Evolutionary conservation across 208 protist species (phyloP).

Genomic region (Herpetomonas tarakana): DNA sequence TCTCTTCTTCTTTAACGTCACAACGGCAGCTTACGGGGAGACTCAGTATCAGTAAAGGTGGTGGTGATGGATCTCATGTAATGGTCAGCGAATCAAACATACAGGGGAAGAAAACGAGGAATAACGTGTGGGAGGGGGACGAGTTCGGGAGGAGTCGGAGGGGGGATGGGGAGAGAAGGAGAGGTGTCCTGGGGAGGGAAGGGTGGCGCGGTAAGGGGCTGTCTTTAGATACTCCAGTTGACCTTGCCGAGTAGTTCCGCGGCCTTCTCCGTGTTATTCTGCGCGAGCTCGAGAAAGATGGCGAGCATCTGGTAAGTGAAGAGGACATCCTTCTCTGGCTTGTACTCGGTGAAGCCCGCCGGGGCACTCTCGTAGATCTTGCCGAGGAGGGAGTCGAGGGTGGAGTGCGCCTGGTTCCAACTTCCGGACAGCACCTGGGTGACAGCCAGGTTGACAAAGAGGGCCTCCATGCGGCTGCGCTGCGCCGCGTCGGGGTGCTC

Average conservation of each 20-base stretch:
- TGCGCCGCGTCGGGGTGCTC: slow-evolving; percentile 63
- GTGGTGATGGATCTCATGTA: too few relatives aligned
- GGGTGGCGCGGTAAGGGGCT: background rate
- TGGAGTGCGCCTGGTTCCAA: slow-evolving; percentile 79
- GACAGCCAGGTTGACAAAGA: slow-evolving; percentile 81
- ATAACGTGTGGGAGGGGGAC: background rate
- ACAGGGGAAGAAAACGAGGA: background rate
- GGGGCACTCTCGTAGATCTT: slow-evolving; percentile 68
- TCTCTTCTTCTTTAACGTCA: background rate
- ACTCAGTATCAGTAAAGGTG: too few relatives aligned
- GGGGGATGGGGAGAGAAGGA: background rate
- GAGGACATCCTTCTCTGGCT: slow-evolving; percentile 52
- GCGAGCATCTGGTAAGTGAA: slow-evolving; percentile 76
- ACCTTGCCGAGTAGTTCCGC: slow-evolving; percentile 65
- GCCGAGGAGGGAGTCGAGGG: slow-evolving; percentile 75
- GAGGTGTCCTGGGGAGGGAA: background rate
- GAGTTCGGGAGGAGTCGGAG: background rate
- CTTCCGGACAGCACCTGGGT: slow-evolving; percentile 79
- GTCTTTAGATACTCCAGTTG: slow-evolving; percentile 50
- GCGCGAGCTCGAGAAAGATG: slow-evolving; percentile 82
- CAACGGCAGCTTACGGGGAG: too few relatives aligned
- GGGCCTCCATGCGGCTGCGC: slow-evolving; percentile 75
- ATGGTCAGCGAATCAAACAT: background rate
- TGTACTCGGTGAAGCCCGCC: slow-evolving; percentile 41
- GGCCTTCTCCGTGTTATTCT: slow-evolving; percentile 82